Conservation (phyloP, 2,329 filamentous ascomycete genomes). For the Sclerotinia borealis region DNA sequence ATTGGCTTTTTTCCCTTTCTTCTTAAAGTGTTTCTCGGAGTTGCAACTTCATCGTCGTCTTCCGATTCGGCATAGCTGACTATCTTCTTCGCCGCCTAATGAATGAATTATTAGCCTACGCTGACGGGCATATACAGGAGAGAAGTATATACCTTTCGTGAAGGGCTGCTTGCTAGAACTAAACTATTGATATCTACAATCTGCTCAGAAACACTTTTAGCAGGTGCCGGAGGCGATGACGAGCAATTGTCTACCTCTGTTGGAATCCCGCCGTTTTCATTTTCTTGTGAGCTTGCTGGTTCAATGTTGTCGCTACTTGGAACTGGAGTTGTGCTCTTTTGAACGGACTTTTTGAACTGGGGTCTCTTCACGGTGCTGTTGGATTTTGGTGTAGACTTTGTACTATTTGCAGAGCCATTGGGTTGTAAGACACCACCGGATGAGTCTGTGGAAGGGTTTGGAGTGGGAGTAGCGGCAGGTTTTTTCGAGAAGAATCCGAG, state of each 20-base stretch:
- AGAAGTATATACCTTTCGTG: constrained; percentile 59
- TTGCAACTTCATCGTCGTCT: constrained; percentile 69
- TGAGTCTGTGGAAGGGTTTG: constrained; percentile 6
- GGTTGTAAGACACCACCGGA: constrained; percentile 26
- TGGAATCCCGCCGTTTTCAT: constrained; percentile 39
- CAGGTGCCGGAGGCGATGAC: constrained; percentile 37
- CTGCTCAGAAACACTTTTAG: constrained; percentile 40
- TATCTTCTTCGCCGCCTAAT: constrained; percentile 49
- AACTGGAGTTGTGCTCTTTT: constrained; percentile 57
- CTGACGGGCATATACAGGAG: not conserved
- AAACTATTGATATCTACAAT: constrained; percentile 38
- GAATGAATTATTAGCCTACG: not conserved
- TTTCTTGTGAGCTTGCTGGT: constrained; percentile 63
- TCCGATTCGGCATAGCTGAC: constrained; percentile 84
- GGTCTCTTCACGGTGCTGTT: constrained; percentile 40
- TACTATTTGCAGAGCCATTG: constrained; percentile 34
- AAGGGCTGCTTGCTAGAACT: constrained; percentile 60
- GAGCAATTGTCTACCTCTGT: constrained; percentile 48
- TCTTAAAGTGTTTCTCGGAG: constrained; percentile 34
- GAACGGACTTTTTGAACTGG: constrained; percentile 25
- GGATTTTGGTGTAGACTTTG: constrained; percentile 31
- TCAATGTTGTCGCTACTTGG: constrained; percentile 74
- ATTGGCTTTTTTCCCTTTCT: constrained; percentile 50
- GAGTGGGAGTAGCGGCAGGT: constrained; percentile 36
- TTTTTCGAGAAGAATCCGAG: constrained; percentile 72